Conservation (phyloP, 2,329 filamentous ascomycete genomes). For the Stagonosporopsis vannaccii region DNA sequence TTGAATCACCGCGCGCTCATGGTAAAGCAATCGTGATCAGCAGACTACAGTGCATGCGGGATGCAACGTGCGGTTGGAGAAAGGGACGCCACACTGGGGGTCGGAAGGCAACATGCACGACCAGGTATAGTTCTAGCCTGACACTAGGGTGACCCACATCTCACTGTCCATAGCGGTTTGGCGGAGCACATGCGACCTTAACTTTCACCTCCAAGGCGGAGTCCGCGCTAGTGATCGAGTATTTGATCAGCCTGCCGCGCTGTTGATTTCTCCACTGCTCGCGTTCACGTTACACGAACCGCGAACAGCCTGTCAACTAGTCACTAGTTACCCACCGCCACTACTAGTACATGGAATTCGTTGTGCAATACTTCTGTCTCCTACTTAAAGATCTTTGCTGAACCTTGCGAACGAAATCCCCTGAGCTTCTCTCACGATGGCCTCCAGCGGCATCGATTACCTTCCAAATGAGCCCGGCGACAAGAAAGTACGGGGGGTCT, state of each 20-base stretch:
- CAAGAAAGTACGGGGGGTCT: conserved; percentile 19
- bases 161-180: conserved; percentile 15
- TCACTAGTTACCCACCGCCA: conserved; percentile 4
- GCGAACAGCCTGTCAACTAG: conserved; percentile 15
- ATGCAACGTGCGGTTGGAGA: background rate
- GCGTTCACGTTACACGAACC: conserved; percentile 17
- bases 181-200: conserved; percentile 20
- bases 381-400: conserved; percentile 45
- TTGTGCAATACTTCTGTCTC: conserved; percentile 44
- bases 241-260: conserved; percentile 34
- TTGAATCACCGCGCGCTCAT: background rate
- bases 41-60: background rate
- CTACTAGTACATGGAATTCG: conserved; percentile 42
- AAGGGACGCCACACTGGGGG: background rate
- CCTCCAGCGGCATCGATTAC: conserved; percentile 46
- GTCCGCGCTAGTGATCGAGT: conserved; percentile 28
- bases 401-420: conserved; percentile 16
- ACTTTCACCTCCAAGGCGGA: conserved; percentile 12
- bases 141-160: conserved; percentile 14
- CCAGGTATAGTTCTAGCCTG: conserved; percentile 7
- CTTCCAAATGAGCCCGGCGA: conserved; percentile 15
- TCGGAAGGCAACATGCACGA: conserved; percentile 7
- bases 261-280: conserved; percentile 20
- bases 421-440: conserved; percentile 33
- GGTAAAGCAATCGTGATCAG: conserved; percentile 3